phyloP scores from a whole-genome alignment of 345 rosid species.

The Gossypium turneri region DNA sequence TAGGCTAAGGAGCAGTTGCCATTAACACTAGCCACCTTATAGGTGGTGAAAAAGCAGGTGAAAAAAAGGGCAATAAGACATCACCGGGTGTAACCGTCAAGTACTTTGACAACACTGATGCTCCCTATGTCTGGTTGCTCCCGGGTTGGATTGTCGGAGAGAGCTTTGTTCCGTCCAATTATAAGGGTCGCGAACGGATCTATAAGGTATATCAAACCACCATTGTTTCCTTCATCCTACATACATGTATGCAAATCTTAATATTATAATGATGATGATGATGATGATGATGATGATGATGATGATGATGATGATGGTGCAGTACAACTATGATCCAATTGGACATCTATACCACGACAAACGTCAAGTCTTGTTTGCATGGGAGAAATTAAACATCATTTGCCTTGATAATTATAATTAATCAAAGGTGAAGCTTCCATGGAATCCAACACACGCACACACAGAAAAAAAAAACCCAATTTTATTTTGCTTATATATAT shows the following conservation, averaged over 20 bases:
- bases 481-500: no score
- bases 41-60: background rate
- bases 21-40: background rate
- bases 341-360: conserved; percentile 16
- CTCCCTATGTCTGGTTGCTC: background rate
- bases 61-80: background rate
- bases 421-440: background rate
- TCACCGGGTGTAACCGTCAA: background rate
- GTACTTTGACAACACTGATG: background rate
- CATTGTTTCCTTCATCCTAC: background rate
- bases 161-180: background rate
- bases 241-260: background rate
- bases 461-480: no score
- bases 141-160: conserved; percentile 22
- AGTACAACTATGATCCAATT: conserved; percentile 25
- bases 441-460: background rate
- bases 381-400: background rate
- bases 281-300: background rate
- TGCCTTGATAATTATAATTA: background rate
- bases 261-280: background rate
- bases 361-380: conserved; percentile 11
- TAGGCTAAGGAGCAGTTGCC: background rate
- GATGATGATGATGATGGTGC: background rate
- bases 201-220: conserved; percentile 5
- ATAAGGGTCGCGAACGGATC: background rate